Evolutionary conservation across 768 basidiomycete genomes (phyloP), one percentile per base, ranked within the genome.

Genomic region (Boletus reticuloceps): DNA sequence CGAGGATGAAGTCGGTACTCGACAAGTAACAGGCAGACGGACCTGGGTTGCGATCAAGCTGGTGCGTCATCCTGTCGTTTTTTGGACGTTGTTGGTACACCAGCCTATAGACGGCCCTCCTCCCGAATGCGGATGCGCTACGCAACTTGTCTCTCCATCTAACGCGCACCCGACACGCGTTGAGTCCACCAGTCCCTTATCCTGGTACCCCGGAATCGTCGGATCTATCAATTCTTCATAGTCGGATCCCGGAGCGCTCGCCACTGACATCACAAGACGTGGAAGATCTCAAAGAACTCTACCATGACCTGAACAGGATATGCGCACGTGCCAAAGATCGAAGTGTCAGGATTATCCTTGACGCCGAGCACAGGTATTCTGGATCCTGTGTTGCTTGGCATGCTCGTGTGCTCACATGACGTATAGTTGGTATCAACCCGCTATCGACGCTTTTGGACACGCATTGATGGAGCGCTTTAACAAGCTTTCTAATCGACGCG

Each of bases 21-120:
- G 51, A 29, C 66, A 51, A 5, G 61, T 48, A 29, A 59, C 55
- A 6, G 80, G 79, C 7, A 74, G 87, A 22, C 77, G 82, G 58
- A 91, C 89, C 0, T 92, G 90, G 84, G 86, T 96, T 20, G 91
- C 94, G 1, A 71, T 96, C 22, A 96, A 96, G 71, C 75, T 95
- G 54, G 89, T 88, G 58, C 55, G 85, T 62, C 3, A 16, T 29
- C 37, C 4, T 43, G 29, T 39, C 47, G n/a, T 41, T 29, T 37
- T 34, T 4, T 14, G 2, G 39, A 46, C 27, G 3, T 16, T 36
- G 39, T 17, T 53, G 51, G 58, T 36, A 14, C n/a, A 13, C 7
- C 0, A 11, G 44, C 25, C 5, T 1, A 19, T 50, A 89, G 85
- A 87, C 85, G 3, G 89, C 89, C 0, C 75, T 94, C 36, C 65